These are phyloP conservation scores for Tolypocladium amazonense DNA, from an alignment of 2,329 filamentous ascomycete genomes.

Conservation along the genomic window DNA sequence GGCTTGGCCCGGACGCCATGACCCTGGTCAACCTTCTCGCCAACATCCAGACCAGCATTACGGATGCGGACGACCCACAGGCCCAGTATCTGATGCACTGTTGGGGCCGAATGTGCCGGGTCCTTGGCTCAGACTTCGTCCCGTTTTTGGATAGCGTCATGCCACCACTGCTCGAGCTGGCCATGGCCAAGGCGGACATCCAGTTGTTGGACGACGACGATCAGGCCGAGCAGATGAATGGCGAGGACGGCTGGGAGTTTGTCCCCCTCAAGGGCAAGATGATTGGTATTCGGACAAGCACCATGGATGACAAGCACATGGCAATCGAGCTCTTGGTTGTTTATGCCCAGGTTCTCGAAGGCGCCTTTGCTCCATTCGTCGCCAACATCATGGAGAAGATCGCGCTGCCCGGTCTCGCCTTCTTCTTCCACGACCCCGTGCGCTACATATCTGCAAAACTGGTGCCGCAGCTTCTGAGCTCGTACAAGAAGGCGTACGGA, in stretches of 20 bases:
- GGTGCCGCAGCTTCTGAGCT: constrained; percentile 84
- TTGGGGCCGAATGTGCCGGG: constrained; percentile 97
- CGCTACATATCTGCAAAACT: constrained; percentile 90
- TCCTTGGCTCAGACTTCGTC: constrained; percentile 81
- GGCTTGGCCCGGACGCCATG: constrained; percentile 79
- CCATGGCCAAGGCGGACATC: constrained; percentile 92
- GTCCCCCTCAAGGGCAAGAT: constrained; percentile 96
- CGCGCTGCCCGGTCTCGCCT: constrained; percentile 82
- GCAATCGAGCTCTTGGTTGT: constrained; percentile 98
- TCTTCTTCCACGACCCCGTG: constrained; percentile 99
- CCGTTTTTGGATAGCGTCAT: constrained; percentile 90
- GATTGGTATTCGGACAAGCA: constrained; percentile 95
- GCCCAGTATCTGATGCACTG: constrained; percentile 96
- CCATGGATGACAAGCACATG: constrained; percentile 97
- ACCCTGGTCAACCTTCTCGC: constrained; percentile 80
- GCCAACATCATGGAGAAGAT: constrained; percentile 94
- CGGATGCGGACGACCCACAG: constrained; percentile 88
- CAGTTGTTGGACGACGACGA: constrained; percentile 93
- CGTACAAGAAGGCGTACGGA: constrained; percentile 88
- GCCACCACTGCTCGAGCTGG: constrained; percentile 83
- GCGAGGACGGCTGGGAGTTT: constrained; percentile 95
- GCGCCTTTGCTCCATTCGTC: constrained; percentile 83
- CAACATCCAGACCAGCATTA: constrained; percentile 75
- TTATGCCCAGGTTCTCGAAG: constrained; percentile 93
- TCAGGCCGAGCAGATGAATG: constrained; percentile 81